Base-by-base conservation (phyloP, 352 stramenopile species). In the Phytopythium mirpurense region DNA sequence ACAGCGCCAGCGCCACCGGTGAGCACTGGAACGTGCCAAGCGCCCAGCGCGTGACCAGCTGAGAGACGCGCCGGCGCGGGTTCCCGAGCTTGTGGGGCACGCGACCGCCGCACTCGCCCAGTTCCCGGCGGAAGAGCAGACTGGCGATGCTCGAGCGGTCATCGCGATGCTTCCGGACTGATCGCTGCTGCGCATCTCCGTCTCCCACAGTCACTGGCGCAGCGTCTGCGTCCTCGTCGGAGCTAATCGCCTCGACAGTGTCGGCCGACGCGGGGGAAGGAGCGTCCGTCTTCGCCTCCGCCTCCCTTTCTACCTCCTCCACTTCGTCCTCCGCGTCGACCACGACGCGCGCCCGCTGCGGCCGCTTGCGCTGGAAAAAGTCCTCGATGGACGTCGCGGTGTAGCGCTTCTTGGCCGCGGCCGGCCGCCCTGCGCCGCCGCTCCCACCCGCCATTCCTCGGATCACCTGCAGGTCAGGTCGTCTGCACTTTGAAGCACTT, bases 351-450 rank as follows among this genome's bases (percentile, higher is more conserved):
- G 48, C 49, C 26, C 56, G 52, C 0, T 64, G 61, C 18, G 52
- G 36, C 42, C 60, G 54, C 51, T 89, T 89, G 35, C 68, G 69
- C 64, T 83, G 59, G 67, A 89, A 89, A 66, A 89, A 89, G 46
- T 72, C 67, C 18, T 67, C 87, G 69, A 89, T 83, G 42, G 72
- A 70, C 57, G 61, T 40, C n/a, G 27, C 5, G 45, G n/a, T 40
- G 45, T 40, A 40, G 27, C 45, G 45, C 45, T 51, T 51, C 27
- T 18, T 51, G 45, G 23, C 10, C 12, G 23, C 23, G 24, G 11
- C 14, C 24, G 24, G 9, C 24, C 18, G 42, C 42, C 15, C 15
- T 3, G 2, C 23, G 26, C 24, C 15, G 24, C 38, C 19, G 11
- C 4, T 19, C 8, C 38, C 38, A 10, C 11, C 23, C 3, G 23